A percentile compares a stretch with the other conserved stretches of the same genome.
These are phyloP conservation scores for Beta lomatogona DNA, from an alignment of 179 eudicot genomes.

Conservation along the genomic window DNA sequence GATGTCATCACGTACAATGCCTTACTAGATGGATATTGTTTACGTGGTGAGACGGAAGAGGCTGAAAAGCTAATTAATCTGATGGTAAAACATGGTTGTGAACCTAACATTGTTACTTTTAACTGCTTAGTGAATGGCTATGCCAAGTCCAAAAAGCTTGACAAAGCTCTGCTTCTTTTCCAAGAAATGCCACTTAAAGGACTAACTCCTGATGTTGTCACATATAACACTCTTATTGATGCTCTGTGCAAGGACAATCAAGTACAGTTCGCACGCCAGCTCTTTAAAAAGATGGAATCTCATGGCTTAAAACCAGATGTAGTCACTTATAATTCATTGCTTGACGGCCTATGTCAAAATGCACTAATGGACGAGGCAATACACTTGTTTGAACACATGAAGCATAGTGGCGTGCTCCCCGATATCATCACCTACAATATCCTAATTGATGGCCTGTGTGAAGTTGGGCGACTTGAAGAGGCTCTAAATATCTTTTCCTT, in stretches of 20 bases:
- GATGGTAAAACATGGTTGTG: slow-evolving; percentile 9
- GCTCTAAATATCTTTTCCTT: not conserved
- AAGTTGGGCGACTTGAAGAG: slow-evolving; percentile 1
- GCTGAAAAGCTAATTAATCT: slow-evolving; percentile 6
- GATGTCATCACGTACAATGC: slow-evolving; percentile 14
- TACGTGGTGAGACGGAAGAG: slow-evolving; percentile 12
- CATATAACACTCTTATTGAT: slow-evolving; percentile 18
- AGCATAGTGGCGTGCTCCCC: not conserved
- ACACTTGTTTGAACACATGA: not conserved
- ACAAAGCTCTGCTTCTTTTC: not conserved
- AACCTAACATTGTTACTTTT: slow-evolving; percentile 10
- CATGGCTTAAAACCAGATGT: not conserved
- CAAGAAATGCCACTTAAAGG: not conserved
- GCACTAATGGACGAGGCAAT: not conserved
- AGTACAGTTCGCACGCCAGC: not conserved
- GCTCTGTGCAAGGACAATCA: slow-evolving; percentile 15
- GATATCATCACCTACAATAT: not conserved
- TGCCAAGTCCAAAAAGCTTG: not conserved
- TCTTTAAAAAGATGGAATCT: not conserved
- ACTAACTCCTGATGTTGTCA: not conserved
- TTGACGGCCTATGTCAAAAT: not conserved
- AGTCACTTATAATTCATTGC: slow-evolving; percentile 4
- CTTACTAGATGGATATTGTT: too few relatives aligned
- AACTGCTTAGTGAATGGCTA: slow-evolving; percentile 14
- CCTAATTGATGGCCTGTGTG: slow-evolving; percentile 5